Percentiles rank a stretch among this genome's conserved stretches.
Evolutionary conservation across 2,329 filamentous ascomycete genomes (phyloP).

Genomic region (Neopestalotiopsis rosae): DNA sequence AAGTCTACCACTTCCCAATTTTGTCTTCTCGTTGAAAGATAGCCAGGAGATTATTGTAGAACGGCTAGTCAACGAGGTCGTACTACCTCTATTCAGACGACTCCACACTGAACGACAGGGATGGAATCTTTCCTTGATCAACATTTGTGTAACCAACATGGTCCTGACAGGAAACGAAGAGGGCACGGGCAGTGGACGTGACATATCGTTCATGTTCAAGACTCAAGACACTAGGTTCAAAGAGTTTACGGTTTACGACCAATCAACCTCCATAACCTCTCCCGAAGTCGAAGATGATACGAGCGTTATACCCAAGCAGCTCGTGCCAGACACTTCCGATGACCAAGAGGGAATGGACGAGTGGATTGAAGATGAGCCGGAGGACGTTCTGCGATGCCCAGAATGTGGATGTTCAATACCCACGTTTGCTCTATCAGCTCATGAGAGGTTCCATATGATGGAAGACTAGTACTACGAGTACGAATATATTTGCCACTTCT

Average conservation of each 20-base stretch:
- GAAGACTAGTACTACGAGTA: background rate
- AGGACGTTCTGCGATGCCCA: background rate
- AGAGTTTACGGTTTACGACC: conserved; percentile 66
- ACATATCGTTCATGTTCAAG: conserved; percentile 85
- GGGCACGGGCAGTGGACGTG: conserved; percentile 61
- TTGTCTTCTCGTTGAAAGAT: conserved; percentile 70
- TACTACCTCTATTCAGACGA: conserved; percentile 76
- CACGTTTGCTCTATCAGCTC: conserved; percentile 11
- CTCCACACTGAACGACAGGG: conserved; percentile 71
- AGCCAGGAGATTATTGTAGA: conserved; percentile 66
- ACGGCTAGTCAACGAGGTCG: conserved; percentile 69
- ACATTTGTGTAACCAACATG: conserved; percentile 90
- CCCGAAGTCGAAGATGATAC: background rate
- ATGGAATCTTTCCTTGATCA: conserved; percentile 85
- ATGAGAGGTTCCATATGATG: conserved; percentile 15
- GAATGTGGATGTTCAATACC: conserved; percentile 11
- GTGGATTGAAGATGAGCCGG: conserved; percentile 14
- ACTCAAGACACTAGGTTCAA: conserved; percentile 72
- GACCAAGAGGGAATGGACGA: conserved; percentile 1
- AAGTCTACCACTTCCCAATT: conserved; percentile 74
- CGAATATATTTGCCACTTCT: background rate
- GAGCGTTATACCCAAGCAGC: background rate
- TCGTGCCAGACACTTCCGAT: background rate
- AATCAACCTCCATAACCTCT: conserved; percentile 9
- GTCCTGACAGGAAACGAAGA: conserved; percentile 57